Evolutionary conservation across 2,329 filamentous ascomycete genomes (phyloP), one percentile per base, ranked within the genome.

Genomic region (Dichotomopilus funicola): DNA sequence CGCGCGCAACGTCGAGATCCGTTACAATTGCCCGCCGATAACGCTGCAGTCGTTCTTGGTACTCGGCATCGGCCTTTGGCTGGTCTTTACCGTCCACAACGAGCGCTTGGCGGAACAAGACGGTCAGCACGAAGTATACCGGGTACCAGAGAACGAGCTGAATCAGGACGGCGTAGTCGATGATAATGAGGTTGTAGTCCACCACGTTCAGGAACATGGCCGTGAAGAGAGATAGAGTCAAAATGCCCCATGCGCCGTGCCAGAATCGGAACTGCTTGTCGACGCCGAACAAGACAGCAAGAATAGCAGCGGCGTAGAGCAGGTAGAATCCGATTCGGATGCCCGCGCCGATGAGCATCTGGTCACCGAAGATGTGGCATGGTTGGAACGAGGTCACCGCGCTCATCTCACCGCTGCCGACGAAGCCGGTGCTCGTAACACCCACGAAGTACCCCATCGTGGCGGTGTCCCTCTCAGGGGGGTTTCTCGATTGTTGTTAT

Each of bases 251-350:
- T 11, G 61, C 57, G 36, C 61, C 61, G 53, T 64, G 62, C 62
- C 62, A 64, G 50, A 64, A 60, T 8, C 62, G 58, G 53, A 64
- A 64, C 27, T 64, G 62, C 57, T 64, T 64, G 57, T 64, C 62
- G 51, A 64, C 56, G 46, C 62, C 56, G 40, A 62, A 64, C 12
- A 64, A 54, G 0, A 64, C 54, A 13, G 59, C 62, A 7, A 62
- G 6, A 53, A 64, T 64, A 51, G 59, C 62, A 11, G 62, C 60
- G 10, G 46, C 54, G 47, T 64, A 64, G 7, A 64, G 51, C 10
- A 64, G 57, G 55, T 64, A 64, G 57, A 64, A 64, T 35, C 62
- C 62, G 34, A 61, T 42, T 13, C 62, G 59, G 35, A 64, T 63
- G 38, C 62, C 62, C 42, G 54, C 48, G 46, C 62, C 62, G 54